phyloP scores from a whole-genome alignment of 495 filamentous ascomycete species.

The Aspergillus sclerotiicarbonarius region DNA sequence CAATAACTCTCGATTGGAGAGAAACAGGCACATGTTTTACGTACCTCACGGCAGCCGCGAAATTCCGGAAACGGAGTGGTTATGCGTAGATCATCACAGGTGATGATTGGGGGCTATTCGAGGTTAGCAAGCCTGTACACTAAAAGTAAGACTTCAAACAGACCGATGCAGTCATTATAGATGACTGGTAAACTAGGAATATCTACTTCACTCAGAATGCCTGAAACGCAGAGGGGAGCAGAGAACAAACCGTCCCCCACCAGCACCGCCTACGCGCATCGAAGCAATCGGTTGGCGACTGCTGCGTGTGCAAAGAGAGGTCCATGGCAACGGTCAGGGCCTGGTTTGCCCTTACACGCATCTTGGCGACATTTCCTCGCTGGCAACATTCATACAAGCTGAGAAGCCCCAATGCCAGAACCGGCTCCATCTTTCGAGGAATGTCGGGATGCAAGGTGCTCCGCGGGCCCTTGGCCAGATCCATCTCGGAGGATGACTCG shows the following conservation, averaged over 20 bases:
- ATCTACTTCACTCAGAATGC: conserved; percentile 22
- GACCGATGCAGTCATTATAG: conserved; percentile 24
- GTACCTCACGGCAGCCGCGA: conserved; percentile 8
- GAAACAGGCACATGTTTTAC: neutral
- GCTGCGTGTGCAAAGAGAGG: conserved; percentile 36
- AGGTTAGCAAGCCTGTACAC: conserved; percentile 15
- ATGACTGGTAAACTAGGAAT: conserved; percentile 42
- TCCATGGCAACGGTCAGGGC: conserved; percentile 44
- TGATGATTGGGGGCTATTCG: conserved; percentile 35
- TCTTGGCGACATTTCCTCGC: conserved; percentile 48
- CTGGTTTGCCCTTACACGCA: conserved; percentile 45
- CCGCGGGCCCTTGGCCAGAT: conserved; percentile 26
- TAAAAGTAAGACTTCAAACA: conserved; percentile 29
- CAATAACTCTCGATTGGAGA: neutral
- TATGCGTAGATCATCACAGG: conserved; percentile 42
- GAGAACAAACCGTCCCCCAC: conserved; percentile 46
- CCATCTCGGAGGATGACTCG: conserved; percentile 39
- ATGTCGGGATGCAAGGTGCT: conserved; percentile 41
- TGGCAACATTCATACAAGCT: conserved; percentile 55
- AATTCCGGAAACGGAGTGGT: conserved; percentile 42
- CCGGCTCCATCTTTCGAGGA: conserved; percentile 43
- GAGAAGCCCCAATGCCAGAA: conserved; percentile 49
- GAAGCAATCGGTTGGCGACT: conserved; percentile 27
- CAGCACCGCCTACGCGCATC: conserved; percentile 44
- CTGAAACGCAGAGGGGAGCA: neutral